A percentile compares a stretch with the other conserved stretches of the same genome.
phyloP scores from a whole-genome alignment of 371 early-diverging fungal genomes.

The Mortierella sp. region DNA sequence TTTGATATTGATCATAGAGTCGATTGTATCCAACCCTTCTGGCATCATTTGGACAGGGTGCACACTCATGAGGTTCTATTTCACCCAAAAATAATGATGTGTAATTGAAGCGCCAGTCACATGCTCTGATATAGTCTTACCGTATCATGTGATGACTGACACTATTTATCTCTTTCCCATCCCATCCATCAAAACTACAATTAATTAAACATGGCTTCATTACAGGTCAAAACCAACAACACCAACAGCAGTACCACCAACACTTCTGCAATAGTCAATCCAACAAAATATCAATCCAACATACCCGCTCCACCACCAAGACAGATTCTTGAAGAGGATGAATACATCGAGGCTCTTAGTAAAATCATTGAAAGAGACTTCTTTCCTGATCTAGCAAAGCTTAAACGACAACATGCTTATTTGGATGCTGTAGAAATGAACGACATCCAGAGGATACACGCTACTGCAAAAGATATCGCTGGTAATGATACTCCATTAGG shows the following conservation, averaged over 20 bases:
- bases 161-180: too few relatives aligned
- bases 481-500: constrained; percentile 51
- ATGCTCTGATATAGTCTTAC: too few relatives aligned
- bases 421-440: constrained; percentile 55
- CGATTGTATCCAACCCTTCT: too few relatives aligned
- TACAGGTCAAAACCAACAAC: neutral
- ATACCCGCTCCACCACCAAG: constrained; percentile 38
- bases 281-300: constrained; percentile 35
- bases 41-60: too few relatives aligned
- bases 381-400: constrained; percentile 79
- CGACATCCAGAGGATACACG: constrained; percentile 43
- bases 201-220: constrained; percentile 12
- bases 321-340: constrained; percentile 78
- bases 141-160: too few relatives aligned
- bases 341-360: constrained; percentile 81
- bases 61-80: too few relatives aligned
- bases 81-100: neutral
- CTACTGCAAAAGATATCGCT: constrained; percentile 55
- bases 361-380: constrained; percentile 89
- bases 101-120: neutral
- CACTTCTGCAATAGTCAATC: constrained; percentile 10
- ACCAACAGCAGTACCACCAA: neutral
- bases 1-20: too few relatives aligned
- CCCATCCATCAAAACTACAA: neutral
- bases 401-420: constrained; percentile 63